Evolutionary conservation across 2,329 filamentous ascomycete species (phyloP).

Genomic region (Rachicladosporium sp.): DNA sequence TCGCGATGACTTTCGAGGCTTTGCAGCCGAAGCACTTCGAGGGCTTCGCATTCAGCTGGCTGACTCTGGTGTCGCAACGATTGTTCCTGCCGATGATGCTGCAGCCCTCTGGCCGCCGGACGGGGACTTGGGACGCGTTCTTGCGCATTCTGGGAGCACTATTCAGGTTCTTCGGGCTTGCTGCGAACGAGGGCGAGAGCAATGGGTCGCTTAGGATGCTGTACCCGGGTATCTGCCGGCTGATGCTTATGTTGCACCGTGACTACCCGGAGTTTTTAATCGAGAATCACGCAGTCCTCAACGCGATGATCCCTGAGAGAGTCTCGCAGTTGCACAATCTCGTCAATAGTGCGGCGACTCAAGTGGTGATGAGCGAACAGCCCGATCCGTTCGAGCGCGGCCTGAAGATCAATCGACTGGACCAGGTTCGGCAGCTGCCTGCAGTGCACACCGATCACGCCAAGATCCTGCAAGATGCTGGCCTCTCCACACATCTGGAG

Average conservation of each 20-base stretch:
- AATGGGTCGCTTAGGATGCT: slow-evolving; percentile 72
- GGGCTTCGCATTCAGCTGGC: slow-evolving; percentile 75
- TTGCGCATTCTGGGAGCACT: slow-evolving; percentile 44
- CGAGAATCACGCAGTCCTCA: slow-evolving; percentile 73
- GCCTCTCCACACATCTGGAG: slow-evolving; percentile 44
- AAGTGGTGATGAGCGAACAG: slow-evolving; percentile 52
- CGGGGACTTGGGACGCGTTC: slow-evolving; percentile 60
- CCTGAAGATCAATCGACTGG: slow-evolving; percentile 62
- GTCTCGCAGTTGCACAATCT: slow-evolving; percentile 82
- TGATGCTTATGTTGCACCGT: slow-evolving; percentile 76
- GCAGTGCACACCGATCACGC: slow-evolving; percentile 51
- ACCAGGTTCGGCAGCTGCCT: slow-evolving; percentile 60
- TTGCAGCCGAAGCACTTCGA: slow-evolving; percentile 68
- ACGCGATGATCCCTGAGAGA: slow-evolving; percentile 67
- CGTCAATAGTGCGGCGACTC: slow-evolving; percentile 68
- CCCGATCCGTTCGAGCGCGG: slow-evolving; percentile 61
- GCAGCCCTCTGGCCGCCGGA: slow-evolving; percentile 25
- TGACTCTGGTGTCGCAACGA: slow-evolving; percentile 70
- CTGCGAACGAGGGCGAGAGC: slow-evolving; percentile 65
- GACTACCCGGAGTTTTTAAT: slow-evolving; percentile 90
- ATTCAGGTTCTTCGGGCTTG: slow-evolving; percentile 48
- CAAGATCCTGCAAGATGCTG: slow-evolving; percentile 36
- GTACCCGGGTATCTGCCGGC: slow-evolving; percentile 71
- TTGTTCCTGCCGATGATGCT: slow-evolving; percentile 72
- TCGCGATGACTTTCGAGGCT: slow-evolving; percentile 59